Conservation (phyloP, 2,329 filamentous ascomycete genomes). For the Biscogniauxia marginata region DNA sequence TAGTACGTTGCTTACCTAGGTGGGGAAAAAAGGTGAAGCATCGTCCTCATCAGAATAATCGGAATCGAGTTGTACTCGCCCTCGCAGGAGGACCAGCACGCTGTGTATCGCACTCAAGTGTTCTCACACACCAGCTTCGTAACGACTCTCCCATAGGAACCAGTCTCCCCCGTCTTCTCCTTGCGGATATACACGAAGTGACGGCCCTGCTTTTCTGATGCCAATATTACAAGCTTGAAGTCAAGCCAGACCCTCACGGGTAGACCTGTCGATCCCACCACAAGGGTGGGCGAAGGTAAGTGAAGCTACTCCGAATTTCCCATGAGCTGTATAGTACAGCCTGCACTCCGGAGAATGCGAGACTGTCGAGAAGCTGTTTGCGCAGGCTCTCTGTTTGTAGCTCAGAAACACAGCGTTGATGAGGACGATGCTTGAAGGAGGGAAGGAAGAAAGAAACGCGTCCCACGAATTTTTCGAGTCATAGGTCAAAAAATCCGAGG, state of each 20-base stretch:
- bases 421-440: conserved; percentile 71
- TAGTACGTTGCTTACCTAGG: conserved; percentile 31
- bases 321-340: conserved; percentile 64
- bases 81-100: conserved; percentile 52
- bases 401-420: conserved; percentile 96
- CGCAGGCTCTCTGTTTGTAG: conserved; percentile 67
- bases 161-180: conserved; percentile 36
- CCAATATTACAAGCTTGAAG: conserved; percentile 73
- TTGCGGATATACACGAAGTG: conserved; percentile 30
- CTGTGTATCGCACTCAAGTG: conserved; percentile 97
- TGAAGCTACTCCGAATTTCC: conserved; percentile 99
- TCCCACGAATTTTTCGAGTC: conserved; percentile 22
- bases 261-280: conserved; percentile 54
- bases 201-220: conserved; percentile 85
- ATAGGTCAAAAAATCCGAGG: conserved; percentile 11
- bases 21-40: conserved; percentile 55
- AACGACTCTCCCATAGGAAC: conserved; percentile 86
- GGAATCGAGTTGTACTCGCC: conserved; percentile 79
- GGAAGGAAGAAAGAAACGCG: conserved; percentile 38
- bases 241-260: conserved; percentile 87
- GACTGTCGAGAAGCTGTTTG: conserved; percentile 36
- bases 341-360: conserved; percentile 18
- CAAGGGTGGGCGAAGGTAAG: conserved; percentile 44
- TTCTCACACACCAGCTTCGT: conserved; percentile 86
- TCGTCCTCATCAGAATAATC: conserved; percentile 85